Evolutionary conservation across 2,329 filamentous ascomycete species (phyloP), one percentile per base, ranked within the genome.

Genomic region (Aspergillus costaricaensis): DNA sequence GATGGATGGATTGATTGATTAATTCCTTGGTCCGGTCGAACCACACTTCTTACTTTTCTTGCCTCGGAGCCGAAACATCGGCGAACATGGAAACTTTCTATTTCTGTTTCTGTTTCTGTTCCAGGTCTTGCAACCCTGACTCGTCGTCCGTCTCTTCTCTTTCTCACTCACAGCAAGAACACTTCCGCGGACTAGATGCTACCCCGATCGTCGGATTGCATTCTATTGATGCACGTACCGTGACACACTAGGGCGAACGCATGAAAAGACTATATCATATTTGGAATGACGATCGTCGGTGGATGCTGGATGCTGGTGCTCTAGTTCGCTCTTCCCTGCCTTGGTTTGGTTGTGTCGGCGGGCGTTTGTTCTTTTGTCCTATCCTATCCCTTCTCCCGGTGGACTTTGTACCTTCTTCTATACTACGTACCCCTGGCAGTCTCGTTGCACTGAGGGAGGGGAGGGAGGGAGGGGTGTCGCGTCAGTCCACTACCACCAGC

Each of bases 221-320:
- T 30, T 30, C 44, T 27, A 14, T n/a, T 23, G 19, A 36, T 44
- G 41, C 41, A 23, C 14, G 41, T 32, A 32, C 25, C 2, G n/a
- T 50, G 47, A n/a, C n/a, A n/a, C n/a, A 50, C 47, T 50, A 50
- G 47, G 47, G 17, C n/a, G 47, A 19, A 50, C 30, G 23, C 47
- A 50, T 10, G 25, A 12, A 17, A 17, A 50, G 27, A n/a, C 32
- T 36, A 36, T 12, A 50, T 50, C n/a, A 30, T 23, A 50, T n/a
- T n/a, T 15, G 47, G 47, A 50, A 30, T 50, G 47, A 50, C 25
- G 47, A 50, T 50, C 47, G 47, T n/a, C 30, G 27, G 47, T 50
- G 23, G 47, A 30, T 50, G 47, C 14, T 50, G 23, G 44, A 12
- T 48, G 44, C 15, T 14, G 14, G 44, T 5, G 4, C 23, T 15